Evolutionary conservation across 257 asterid species (phyloP).

Genomic region (Fraxinus anomala): DNA sequence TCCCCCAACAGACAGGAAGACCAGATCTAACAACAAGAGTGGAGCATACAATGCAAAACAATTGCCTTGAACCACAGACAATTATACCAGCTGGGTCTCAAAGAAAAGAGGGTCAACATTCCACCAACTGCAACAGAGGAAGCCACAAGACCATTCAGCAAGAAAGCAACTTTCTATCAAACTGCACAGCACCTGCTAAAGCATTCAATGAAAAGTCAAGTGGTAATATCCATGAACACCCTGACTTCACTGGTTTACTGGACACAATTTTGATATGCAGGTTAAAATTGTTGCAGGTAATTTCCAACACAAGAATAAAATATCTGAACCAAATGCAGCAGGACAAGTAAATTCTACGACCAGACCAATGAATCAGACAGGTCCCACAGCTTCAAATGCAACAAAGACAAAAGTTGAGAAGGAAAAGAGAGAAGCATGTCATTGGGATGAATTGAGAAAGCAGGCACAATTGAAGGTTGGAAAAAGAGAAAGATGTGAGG

Average conservation of each 20-base stretch:
- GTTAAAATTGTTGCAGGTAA: slow-evolving; percentile 31
- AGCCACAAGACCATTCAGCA: slow-evolving; percentile 32
- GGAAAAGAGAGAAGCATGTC: slow-evolving; percentile 46
- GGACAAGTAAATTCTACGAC: slow-evolving; percentile 26
- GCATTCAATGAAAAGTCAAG: slow-evolving; percentile 38
- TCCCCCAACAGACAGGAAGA: slow-evolving; percentile 34
- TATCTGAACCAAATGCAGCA: slow-evolving; percentile 26
- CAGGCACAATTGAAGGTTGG: slow-evolving; percentile 48
- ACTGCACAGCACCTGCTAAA: slow-evolving; percentile 42
- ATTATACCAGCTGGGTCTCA: slow-evolving; percentile 30
- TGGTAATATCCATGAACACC: slow-evolving; percentile 40
- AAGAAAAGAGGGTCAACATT: slow-evolving; percentile 33
- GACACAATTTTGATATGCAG: slow-evolving; percentile 16
- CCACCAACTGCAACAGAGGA: slow-evolving; percentile 35
- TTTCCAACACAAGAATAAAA: slow-evolving; percentile 1
- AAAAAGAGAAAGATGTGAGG: slow-evolving; percentile 43
- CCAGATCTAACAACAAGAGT: slow-evolving; percentile 37
- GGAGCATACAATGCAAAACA: slow-evolving; percentile 27
- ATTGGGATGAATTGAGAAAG: slow-evolving; percentile 86
- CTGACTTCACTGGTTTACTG: background rate
- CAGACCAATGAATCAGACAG: slow-evolving; percentile 29
- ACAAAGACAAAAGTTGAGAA: slow-evolving; percentile 59
- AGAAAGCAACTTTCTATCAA: slow-evolving; percentile 29
- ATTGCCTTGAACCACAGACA: slow-evolving; percentile 25
- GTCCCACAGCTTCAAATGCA: slow-evolving; percentile 39